A percentile compares a stretch with the other conserved stretches of the same genome.
Conservation (phyloP, 208 protist species). For the Balamuthia mandrillaris region DNA sequence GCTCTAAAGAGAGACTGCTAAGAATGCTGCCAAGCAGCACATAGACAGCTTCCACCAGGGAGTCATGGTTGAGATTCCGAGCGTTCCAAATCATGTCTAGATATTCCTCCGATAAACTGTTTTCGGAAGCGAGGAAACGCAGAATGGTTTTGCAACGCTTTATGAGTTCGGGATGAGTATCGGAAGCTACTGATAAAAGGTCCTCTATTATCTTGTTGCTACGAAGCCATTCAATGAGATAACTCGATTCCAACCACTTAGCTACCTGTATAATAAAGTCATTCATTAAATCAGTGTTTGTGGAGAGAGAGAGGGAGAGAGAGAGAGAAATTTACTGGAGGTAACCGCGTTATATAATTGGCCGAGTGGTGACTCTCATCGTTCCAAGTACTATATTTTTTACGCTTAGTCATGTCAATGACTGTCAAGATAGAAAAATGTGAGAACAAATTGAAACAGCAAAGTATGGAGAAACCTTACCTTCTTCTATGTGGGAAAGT, state of each 20-base stretch:
- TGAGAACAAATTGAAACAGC: too few relatives aligned
- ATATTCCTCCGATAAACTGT: neutral
- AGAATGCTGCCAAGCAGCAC: neutral
- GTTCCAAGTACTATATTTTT: neutral
- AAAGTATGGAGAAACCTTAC: too few relatives aligned
- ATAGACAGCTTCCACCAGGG: neutral
- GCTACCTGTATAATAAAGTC: neutral
- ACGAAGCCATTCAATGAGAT: neutral
- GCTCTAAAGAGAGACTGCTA: neutral
- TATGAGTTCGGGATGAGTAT: neutral
- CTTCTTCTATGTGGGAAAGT: neutral
- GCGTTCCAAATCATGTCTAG: constrained; percentile 20
- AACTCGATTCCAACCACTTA: neutral
- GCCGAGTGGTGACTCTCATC: neutral
- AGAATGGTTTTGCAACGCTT: constrained; percentile 12
- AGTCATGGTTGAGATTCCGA: neutral
- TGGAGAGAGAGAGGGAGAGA: neutral
- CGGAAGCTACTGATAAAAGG: neutral
- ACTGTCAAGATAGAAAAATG: too few relatives aligned
- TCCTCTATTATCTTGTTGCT: constrained; percentile 16
- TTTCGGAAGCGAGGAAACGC: neutral
- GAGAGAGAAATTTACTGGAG: neutral
- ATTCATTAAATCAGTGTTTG: neutral
- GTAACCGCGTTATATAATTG: neutral
- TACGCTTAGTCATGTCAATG: neutral